These are phyloP conservation scores for Massariosphaeria phaeospora DNA, from an alignment of 495 filamentous ascomycete species.

Conservation along the genomic window DNA sequence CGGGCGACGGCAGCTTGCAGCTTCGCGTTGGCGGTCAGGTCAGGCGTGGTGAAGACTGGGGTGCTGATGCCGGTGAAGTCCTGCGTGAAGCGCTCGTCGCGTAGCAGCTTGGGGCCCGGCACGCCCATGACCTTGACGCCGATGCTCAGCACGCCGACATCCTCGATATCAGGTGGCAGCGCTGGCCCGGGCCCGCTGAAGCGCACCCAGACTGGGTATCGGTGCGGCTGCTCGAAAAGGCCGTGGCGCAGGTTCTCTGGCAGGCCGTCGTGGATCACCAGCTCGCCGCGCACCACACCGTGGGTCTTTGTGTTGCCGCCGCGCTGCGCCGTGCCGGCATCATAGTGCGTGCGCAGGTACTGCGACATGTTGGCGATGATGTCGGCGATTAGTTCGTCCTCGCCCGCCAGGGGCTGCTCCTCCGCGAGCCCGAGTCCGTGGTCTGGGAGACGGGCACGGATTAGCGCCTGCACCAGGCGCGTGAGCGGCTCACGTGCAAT, in stretches of 20 bases:
- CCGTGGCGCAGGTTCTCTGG: conserved; percentile 11
- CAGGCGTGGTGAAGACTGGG: conserved; percentile 16
- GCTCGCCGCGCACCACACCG: conserved; percentile 17
- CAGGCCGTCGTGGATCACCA: conserved; percentile 15
- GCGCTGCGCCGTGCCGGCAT: conserved; percentile 15
- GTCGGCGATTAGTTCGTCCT: conserved; percentile 13
- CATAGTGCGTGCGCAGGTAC: conserved; percentile 18
- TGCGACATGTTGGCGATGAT: conserved; percentile 21
- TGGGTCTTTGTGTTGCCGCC: conserved; percentile 18
- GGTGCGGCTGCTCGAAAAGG: conserved; percentile 12
- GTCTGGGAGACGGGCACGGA: conserved; percentile 8
- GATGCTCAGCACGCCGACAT: conserved; percentile 18
- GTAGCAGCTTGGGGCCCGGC: conserved; percentile 14
- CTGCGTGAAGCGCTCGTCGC: conserved; percentile 14
- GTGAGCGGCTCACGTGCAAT: conserved; percentile 13
- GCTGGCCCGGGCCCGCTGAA: conserved; percentile 10
- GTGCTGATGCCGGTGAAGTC: conserved; percentile 18
- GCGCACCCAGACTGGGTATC: conserved; percentile 16
- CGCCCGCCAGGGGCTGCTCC: conserved; percentile 11
- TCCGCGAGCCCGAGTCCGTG: conserved; percentile 13
- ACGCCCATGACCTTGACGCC: conserved; percentile 19
- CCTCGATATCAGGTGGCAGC: conserved; percentile 12
- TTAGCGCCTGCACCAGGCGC: conserved; percentile 12
- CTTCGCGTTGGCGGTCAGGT: conserved; percentile 14
- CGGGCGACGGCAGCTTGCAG: conserved; percentile 17